Evolutionary conservation across 805 yeast species (phyloP), one percentile per base, ranked within the genome.

Genomic region (Candida boleticola): DNA sequence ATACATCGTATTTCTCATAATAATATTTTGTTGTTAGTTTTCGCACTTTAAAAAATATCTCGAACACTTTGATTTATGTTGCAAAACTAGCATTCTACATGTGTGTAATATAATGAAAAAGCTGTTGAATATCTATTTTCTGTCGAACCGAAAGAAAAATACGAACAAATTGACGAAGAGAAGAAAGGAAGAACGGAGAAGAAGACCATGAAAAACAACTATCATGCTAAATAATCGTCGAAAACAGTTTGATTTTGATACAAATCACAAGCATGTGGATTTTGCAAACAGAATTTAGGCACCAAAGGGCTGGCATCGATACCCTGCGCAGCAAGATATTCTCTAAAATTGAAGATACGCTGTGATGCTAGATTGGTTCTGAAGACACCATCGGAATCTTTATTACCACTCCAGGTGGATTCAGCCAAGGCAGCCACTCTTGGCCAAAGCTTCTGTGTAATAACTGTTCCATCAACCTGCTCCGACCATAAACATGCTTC

Each of bases 371-470:
- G 46, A 16, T 51, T 50, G 3, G 65, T 55, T 45, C 72, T 51
- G 29, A 50, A 49, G 29, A 45, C 36, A 6, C 71, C 72, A 3
- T 45, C 36, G 11, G 52, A 49, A 37, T 62, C 60, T 43, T 57
- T 57, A 51, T 68, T 68, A 3, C 74, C 73, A 39, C 69, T 63
- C 74, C 74, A 70, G 2, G 62, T 53, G 9, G 53, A 46, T 50
- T 70, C 75, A 1, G 70, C 74, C 22, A 66, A 54, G 5, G 74
- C 71, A 5, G 72, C 72, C 2, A 68, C 46, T 37, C 74, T 50
- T 4, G 74, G 71, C 74, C 75, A 70, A 20, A 66, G 41, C 45
- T 57, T 63, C 5, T 42, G 43, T 9, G 63, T 60, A 11, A 67
- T 48, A 11, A 59, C 63, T 1, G 52, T 41, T 5, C 57, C 50